Evolutionary conservation across 2,329 filamentous ascomycete species (phyloP).

Genomic region (Clonostachys rhizophaga): DNA sequence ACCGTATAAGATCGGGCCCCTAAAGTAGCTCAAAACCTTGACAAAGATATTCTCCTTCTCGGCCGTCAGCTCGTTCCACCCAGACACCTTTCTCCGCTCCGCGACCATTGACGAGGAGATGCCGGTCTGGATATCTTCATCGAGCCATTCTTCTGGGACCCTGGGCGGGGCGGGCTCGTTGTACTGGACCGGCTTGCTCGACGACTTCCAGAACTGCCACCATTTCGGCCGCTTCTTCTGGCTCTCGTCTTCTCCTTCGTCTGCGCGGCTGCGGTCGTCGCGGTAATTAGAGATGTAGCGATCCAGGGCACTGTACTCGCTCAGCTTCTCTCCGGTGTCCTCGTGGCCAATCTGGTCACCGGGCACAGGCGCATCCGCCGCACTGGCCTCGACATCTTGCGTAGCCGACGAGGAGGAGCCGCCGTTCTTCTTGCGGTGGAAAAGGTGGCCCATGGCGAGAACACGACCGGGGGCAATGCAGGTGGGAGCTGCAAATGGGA

Average conservation of each 20-base stretch:
- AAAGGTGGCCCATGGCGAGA: too few species aligned
- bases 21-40: conserved; percentile 74
- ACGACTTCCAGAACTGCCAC: conserved; percentile 27
- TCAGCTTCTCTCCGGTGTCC: conserved; percentile 1
- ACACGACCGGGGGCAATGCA: too few species aligned
- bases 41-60: conserved; percentile 74
- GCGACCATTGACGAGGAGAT: conserved; percentile 56
- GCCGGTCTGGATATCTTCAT: conserved; percentile 63
- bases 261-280: conserved; percentile 23
- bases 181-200: neutral
- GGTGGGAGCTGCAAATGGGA: too few species aligned
- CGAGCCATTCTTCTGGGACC: conserved; percentile 45
- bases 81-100: conserved; percentile 57
- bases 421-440: too few species aligned
- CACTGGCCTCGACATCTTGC: too few species aligned
- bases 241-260: conserved; percentile 15
- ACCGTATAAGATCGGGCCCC: conserved; percentile 74
- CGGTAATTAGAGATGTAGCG: conserved; percentile 31
- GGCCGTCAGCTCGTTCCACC: conserved; percentile 67
- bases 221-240: conserved; percentile 18
- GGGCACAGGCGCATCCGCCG: too few species aligned
- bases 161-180: conserved; percentile 11
- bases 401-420: too few species aligned
- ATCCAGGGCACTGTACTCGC: conserved; percentile 11
- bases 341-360: too few species aligned